Conservation (phyloP, 345 rosid species). For the Lepidium africanum region DNA sequence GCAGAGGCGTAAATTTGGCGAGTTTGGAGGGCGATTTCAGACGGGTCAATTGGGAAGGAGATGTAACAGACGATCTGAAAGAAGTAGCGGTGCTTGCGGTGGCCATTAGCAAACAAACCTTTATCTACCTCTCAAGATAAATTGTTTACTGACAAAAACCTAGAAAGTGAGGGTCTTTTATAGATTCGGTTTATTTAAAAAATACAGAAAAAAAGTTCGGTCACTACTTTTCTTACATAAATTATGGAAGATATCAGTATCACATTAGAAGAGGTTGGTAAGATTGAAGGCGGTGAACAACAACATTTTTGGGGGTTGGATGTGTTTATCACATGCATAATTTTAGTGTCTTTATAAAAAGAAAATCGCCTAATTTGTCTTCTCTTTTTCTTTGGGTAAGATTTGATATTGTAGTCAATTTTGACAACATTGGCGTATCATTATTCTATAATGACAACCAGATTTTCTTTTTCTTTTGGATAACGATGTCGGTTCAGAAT, state of each 20-base stretch:
- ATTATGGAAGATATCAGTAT: neutral
- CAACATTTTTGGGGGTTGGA: conserved; percentile 5
- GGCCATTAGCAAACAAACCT: conserved; percentile 17
- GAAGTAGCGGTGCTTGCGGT: conserved; percentile 26
- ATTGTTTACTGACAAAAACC: conserved; percentile 3
- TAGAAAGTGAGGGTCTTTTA: neutral
- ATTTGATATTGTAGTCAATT: no score
- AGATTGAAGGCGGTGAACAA: neutral
- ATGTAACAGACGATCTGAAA: conserved; percentile 20
- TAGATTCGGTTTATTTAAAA: neutral
- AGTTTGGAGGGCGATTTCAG: conserved; percentile 19
- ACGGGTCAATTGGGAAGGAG: conserved; percentile 14
- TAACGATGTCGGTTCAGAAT: no score
- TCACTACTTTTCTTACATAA: neutral
- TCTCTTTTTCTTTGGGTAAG: no score
- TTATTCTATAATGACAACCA: no score
- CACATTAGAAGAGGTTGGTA: conserved; percentile 1
- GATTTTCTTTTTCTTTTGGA: no score
- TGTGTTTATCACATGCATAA: conserved; percentile 19
- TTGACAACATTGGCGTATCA: no score
- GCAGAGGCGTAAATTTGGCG: conserved; percentile 15
- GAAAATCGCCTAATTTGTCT: no score
- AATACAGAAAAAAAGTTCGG: neutral
- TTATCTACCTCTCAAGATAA: neutral
- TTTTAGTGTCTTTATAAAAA: neutral